These are phyloP conservation scores for Barbarea vulgaris DNA, from an alignment of 345 rosid species.

Conservation along the genomic window DNA sequence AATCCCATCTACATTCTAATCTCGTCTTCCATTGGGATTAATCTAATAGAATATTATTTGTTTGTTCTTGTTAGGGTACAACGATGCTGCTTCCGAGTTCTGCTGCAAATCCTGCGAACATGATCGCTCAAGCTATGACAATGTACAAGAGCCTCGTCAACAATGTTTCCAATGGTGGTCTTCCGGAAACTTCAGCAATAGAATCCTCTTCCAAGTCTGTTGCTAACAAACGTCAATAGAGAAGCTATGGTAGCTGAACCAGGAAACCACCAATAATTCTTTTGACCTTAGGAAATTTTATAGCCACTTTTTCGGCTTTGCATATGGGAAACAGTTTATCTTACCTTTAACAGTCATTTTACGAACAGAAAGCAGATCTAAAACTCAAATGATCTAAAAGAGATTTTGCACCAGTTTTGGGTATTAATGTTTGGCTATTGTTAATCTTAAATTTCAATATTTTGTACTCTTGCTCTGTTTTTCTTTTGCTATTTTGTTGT, in stretches of 20 bases:
- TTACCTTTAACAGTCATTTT: conserved; percentile 10
- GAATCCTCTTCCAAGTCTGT: conserved; percentile 20
- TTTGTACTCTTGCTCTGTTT: background rate
- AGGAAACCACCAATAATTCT: background rate
- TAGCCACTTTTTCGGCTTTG: background rate
- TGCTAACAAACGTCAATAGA: conserved; percentile 12
- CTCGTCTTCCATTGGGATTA: background rate
- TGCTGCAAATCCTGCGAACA: conserved; percentile 63
- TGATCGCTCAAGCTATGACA: conserved; percentile 75
- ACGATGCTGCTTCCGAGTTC: conserved; percentile 88
- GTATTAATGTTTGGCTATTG: background rate
- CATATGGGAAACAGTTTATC: conserved; percentile 19
- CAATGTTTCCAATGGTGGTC: conserved; percentile 42
- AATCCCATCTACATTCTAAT: background rate
- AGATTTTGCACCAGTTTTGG: conserved; percentile 15
- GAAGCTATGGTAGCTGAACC: conserved; percentile 19
- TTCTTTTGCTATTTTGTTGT: conserved; percentile 1
- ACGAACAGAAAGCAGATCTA: conserved; percentile 9
- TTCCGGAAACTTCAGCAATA: conserved; percentile 22
- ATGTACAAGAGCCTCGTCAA: conserved; percentile 73
- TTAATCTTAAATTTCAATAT: background rate
- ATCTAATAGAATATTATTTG: background rate
- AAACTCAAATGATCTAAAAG: background rate
- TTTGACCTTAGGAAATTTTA: conserved; percentile 7
- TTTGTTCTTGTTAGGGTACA: conserved; percentile 56